These are phyloP conservation scores for Pythium phragmitis DNA, from an alignment of 352 stramenopile genomes.

Conservation along the genomic window DNA sequence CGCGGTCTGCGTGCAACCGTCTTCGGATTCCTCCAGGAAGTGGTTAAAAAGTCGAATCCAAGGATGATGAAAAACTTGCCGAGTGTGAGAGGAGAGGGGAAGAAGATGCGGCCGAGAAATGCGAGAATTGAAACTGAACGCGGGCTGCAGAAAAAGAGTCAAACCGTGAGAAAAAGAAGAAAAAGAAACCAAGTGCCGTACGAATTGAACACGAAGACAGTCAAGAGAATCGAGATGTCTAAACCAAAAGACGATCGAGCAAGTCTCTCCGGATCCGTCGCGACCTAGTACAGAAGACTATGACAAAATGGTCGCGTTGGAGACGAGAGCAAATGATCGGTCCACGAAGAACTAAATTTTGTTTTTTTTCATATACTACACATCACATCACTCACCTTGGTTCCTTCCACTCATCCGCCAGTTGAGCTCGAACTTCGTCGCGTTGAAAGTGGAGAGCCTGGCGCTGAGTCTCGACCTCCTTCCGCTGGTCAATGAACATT, in stretches of 20 bases:
- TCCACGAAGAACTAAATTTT: constrained; percentile 29
- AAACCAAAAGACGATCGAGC: not conserved
- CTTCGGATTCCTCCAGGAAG: constrained; percentile 24
- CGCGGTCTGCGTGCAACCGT: not conserved
- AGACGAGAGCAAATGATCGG: constrained; percentile 4
- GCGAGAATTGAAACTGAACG: constrained; percentile 25
- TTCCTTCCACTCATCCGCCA: not conserved
- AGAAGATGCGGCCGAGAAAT: constrained; percentile 24
- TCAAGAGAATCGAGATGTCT: constrained; percentile 4
- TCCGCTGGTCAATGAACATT: constrained; percentile 17
- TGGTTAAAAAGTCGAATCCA: constrained; percentile 31
- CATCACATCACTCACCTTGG: not conserved
- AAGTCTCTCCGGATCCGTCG: not conserved
- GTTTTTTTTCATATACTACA: constrained; percentile 3
- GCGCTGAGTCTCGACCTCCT: constrained; percentile 8
- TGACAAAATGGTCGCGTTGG: constrained; percentile 16
- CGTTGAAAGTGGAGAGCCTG: constrained; percentile 13
- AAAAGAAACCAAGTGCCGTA: constrained; percentile 16
- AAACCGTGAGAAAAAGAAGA: not conserved
- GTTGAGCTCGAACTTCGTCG: constrained; percentile 17
- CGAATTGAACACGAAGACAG: constrained; percentile 13
- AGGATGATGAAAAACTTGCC: constrained; percentile 17
- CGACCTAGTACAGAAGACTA: constrained; percentile 7
- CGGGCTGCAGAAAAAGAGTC: constrained; percentile 11
- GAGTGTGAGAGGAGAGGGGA: not conserved